These are phyloP conservation scores for Amyloporia xantha DNA, from an alignment of 768 basidiomycete species.

Conservation along the genomic window DNA sequence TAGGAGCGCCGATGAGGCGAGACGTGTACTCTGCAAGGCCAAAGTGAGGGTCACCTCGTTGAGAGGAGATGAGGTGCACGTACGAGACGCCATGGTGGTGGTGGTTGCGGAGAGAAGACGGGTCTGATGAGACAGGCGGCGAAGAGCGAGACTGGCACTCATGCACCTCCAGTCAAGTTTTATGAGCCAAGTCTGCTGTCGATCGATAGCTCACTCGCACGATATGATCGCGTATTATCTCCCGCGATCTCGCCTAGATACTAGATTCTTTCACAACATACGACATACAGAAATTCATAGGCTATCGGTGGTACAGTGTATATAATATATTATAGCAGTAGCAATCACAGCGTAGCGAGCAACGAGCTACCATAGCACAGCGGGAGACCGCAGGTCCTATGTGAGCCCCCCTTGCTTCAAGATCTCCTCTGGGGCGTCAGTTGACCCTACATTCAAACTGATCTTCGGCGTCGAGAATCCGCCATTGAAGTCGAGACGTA, in stretches of 20 bases:
- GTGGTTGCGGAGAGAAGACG: conserved; percentile 42
- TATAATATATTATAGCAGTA: not conserved
- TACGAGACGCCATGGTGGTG: conserved; percentile 50
- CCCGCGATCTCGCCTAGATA: not conserved
- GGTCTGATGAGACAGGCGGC: conserved; percentile 59
- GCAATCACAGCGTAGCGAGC: not conserved
- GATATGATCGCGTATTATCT: not conserved
- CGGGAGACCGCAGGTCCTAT: not conserved
- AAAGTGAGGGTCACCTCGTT: conserved; percentile 10
- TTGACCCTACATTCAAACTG: conserved; percentile 37
- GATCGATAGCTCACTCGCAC: not conserved
- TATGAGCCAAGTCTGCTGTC: not conserved
- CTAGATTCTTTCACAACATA: no score
- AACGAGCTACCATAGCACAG: not conserved
- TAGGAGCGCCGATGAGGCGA: conserved; percentile 79
- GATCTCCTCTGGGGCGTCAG: conserved; percentile 26
- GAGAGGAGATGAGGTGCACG: conserved; percentile 25
- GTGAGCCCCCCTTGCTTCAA: conserved; percentile 24
- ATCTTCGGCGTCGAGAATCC: conserved; percentile 50
- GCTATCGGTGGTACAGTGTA: not conserved
- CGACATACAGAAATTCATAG: no score
- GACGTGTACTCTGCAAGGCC: conserved; percentile 51
- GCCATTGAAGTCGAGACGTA: conserved; percentile 83
- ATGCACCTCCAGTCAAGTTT: conserved; percentile 9
- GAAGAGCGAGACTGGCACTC: conserved; percentile 21